Evolutionary conservation across 2,329 filamentous ascomycete species (phyloP), one percentile per base, ranked within the genome.

Genomic region (Torrubiella hemipterigena): DNA sequence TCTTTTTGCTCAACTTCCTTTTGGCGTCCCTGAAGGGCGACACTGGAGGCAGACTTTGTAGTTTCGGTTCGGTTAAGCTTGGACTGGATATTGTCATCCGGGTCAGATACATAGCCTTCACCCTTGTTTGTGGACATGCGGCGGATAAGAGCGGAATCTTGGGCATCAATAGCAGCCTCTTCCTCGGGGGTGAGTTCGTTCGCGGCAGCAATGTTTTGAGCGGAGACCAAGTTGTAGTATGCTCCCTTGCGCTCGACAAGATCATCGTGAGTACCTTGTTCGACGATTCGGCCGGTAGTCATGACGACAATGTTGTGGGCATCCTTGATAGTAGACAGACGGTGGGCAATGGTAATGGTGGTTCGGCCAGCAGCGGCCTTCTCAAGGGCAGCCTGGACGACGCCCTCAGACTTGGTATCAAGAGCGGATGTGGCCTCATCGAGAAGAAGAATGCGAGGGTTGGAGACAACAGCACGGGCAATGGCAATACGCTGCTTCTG

Each of bases 401-500:
- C 81, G 27, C 84, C 86, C 58, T 98, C 91, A 1, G 85, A 93
- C 50, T 91, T 89, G 15, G 89, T 94, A 49, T 98, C 91, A 1
- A 98, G 68, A 4, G 86, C 86, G 22, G 82, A 91, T 1, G 91
- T 98, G 5, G 91, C 91, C 55, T 98, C 91, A 42, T 98, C 91
- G 5, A 98, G 76, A 1, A 98, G 69, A 2, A 98, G 67, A 46
- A 98, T 78, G 60, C 87, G 93, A 1, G 89, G 89, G 45, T 95
- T 82, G 13, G 81, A 89, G 18, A 95, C 84, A 34, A 95, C 73
- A 23, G 87, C 87, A 47, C 86, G 71, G 7, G 89, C 86, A 54
- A 96, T 95, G 10, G 89, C 87, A 48, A 96, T 93, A 44, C 91
- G 83, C 57, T 96, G 91, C 55, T 95, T 94, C 57, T 98, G 91